Percentiles rank a stretch among this genome's conserved stretches.
These are phyloP conservation scores for Lachancea mirantina DNA, from an alignment of 805 yeast genomes.

Conservation along the genomic window DNA sequence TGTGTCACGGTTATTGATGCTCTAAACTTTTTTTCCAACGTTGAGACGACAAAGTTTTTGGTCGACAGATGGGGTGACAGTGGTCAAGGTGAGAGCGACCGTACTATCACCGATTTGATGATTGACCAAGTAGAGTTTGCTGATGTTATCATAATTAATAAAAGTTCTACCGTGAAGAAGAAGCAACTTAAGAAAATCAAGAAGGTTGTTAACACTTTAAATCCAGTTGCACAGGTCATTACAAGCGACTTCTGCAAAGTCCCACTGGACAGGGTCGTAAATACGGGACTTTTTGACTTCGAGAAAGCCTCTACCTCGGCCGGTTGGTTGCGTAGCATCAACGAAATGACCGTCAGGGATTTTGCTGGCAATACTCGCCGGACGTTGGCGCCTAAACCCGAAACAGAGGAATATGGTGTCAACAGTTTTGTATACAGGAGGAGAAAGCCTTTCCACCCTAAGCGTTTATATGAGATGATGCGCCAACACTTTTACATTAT, in stretches of 20 bases:
- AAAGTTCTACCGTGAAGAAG: constrained; percentile 28
- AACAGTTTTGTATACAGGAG: constrained; percentile 37
- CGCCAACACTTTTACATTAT: constrained; percentile 34
- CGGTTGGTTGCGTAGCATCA: constrained; percentile 39
- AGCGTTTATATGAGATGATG: constrained; percentile 32
- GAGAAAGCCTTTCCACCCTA: constrained; percentile 41
- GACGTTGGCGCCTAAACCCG: constrained; percentile 36
- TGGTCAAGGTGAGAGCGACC: constrained; percentile 37
- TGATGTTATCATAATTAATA: constrained; percentile 39
- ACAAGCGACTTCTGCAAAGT: constrained; percentile 34
- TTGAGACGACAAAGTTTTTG: constrained; percentile 39
- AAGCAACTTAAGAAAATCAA: constrained; percentile 26
- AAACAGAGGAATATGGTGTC: constrained; percentile 42
- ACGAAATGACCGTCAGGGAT: constrained; percentile 34
- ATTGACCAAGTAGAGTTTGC: constrained; percentile 43
- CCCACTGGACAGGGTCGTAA: constrained; percentile 31
- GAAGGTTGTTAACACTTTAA: constrained; percentile 32
- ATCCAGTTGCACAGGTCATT: constrained; percentile 38
- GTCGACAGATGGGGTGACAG: constrained; percentile 36
- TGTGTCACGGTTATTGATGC: constrained; percentile 43
- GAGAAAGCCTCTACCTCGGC: constrained; percentile 39
- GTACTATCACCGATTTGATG: constrained; percentile 40
- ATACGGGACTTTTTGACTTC: constrained; percentile 35
- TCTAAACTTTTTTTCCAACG: constrained; percentile 35
- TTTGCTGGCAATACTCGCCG: constrained; percentile 18